Base-by-base conservation (phyloP, 768 basidiomycete species). In the Pulveroboletus sp. region DNA sequence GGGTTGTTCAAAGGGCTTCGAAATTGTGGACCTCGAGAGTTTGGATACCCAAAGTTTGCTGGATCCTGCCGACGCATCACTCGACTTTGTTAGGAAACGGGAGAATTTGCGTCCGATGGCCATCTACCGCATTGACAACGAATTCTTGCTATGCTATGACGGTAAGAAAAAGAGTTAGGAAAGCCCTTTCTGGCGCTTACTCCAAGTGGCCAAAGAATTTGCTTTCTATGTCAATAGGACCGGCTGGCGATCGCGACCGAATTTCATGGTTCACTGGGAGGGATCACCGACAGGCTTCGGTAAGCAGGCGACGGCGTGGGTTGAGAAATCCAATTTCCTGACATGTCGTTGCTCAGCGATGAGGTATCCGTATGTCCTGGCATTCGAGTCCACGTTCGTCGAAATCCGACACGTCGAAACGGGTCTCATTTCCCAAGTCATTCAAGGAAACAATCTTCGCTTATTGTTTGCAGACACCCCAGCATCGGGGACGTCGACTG, bases 221-320 rank as follows among this genome's bases (percentile, higher is more conserved):
- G 96, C 96, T 0, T 98, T 99, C 66, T 98, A 97, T 68, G 93
- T 99, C 56, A 95, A 98, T 70, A 92, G 90, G 74, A 94, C 85
- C 54, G 96, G 96, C 3, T 88, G 92, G 74, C 76, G 93, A 53
- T 91, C 94, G 42, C 76, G 90, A 45, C 86, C 82, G 54, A 85
- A 91, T 49, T 98, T 97, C 75, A 90, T 94, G 79, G 90, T 98
- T 13, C 79, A 89, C 55, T 99, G 96, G 96, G 95, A 98, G 69
- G 96, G 96, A 9, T 76, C 76, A 37, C 96, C 96, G 0, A 90
- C 91, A 6, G 86, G 88, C 31, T 98, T 99, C 62, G 96, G 95
- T 96, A 65, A 62, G 90, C 72, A 3, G n/a, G 23, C 26, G 27
- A 30, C 17, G 20, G n/a, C 32, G 17, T 44, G 13, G 27, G 19